Conservation (phyloP, 2,329 filamentous ascomycete species). For the Cercospora zeina region DNA sequence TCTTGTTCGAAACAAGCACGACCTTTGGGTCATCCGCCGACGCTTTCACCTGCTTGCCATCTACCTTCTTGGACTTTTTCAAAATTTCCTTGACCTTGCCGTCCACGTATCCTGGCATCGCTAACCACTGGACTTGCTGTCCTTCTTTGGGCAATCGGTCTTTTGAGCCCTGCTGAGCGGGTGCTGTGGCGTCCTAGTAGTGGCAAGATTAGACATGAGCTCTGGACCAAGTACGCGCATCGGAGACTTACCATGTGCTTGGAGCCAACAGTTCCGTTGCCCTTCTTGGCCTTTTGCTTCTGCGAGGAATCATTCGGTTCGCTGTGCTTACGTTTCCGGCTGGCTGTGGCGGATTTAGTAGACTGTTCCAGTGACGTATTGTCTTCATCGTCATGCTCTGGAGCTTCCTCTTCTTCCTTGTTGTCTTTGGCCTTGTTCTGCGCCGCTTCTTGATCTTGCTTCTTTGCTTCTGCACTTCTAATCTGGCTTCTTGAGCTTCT, state of each 20-base stretch:
- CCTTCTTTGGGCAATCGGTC: conserved; percentile 45
- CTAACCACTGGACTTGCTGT: conserved; percentile 47
- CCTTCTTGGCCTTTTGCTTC: conserved; percentile 41
- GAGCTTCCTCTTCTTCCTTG: conserved; percentile 30
- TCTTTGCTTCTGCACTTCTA: conserved; percentile 20
- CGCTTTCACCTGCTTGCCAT: conserved; percentile 47
- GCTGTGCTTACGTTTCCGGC: conserved; percentile 29
- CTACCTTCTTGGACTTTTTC: conserved; percentile 45
- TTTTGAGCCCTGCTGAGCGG: conserved; percentile 29
- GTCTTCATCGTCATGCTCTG: conserved; percentile 28
- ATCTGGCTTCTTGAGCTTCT: conserved; percentile 35
- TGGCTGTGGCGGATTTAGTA: conserved; percentile 18
- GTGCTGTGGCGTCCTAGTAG: conserved; percentile 6
- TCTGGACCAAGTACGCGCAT: background rate
- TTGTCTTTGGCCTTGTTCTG: conserved; percentile 9
- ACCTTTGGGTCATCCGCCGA: conserved; percentile 48
- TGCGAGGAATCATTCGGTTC: conserved; percentile 32
- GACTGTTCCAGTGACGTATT: background rate
- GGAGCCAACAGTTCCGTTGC: conserved; percentile 31
- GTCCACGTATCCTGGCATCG: conserved; percentile 44
- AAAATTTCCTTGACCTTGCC: conserved; percentile 48
- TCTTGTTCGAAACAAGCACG: conserved; percentile 44
- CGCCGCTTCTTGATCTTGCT: background rate
- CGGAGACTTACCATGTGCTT: conserved; percentile 36
- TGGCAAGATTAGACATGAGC: background rate